phyloP scores from a whole-genome alignment of 2,329 filamentous ascomycete genomes.

The Colletotrichum sublineola region DNA sequence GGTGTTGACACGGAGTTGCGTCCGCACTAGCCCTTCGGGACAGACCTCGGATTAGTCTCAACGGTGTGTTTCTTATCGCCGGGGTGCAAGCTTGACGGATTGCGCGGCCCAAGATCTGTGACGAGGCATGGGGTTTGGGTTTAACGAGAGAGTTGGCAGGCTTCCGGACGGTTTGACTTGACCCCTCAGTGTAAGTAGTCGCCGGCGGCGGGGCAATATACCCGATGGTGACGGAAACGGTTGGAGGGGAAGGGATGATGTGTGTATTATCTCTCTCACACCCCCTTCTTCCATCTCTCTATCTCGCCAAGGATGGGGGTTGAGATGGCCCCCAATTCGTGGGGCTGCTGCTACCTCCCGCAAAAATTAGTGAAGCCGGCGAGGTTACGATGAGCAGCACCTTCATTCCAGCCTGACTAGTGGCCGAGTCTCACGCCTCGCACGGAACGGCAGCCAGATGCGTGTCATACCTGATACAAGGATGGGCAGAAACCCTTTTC shows the following conservation, averaged over 20 bases:
- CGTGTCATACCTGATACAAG: conserved; percentile 11
- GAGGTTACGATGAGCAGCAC: neutral
- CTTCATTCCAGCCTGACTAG: neutral
- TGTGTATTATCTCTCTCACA: neutral
- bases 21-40: neutral
- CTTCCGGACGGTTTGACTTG: neutral
- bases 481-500: neutral
- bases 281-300: neutral
- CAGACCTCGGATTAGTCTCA: neutral
- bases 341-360: neutral
- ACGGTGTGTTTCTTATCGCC: neutral
- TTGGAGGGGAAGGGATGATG: neutral
- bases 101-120: neutral
- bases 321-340: too few relatives aligned
- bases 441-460: conserved; percentile 3
- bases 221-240: neutral
- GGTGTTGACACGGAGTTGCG: neutral
- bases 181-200: neutral
- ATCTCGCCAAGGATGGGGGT: neutral
- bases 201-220: neutral
- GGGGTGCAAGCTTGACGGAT: neutral
- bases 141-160: neutral
- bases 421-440: conserved; percentile 1
- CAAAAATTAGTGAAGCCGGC: neutral
- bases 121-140: neutral